Evolutionary conservation across 768 basidiomycete genomes (phyloP), one percentile per base, ranked within the genome.

Genomic region (Hydnomerulius pinastri): DNA sequence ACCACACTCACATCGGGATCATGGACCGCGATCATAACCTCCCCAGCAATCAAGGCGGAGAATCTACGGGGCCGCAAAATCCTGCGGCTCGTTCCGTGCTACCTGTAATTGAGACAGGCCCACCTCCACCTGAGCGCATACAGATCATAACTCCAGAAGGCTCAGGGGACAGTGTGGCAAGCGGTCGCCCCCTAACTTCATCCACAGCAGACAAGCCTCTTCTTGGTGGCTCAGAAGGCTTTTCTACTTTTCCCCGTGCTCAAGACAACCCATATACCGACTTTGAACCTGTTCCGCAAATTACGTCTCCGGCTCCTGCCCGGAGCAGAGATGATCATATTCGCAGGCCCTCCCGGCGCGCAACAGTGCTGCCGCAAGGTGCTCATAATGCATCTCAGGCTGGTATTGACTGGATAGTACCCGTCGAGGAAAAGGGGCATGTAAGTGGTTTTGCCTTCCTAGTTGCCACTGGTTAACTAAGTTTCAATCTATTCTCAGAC

Each of bases 321-420:
- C 59, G 54, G 17, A 53, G 55, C 35, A 53, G 61, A 20, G 59
- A 67, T 0, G 56, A 53, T 4, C 51, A 57, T n/a, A n/a, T n/a
- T 5, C 66, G 55, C 35, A 6, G 40, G 7, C 27, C 53, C 17
- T 46, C 59, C 4, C 58, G 50, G 12, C 64, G 48, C 9, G 43
- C 39, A 2, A 36, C 37, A 2, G 4, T 35, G 32, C 3, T 24
- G 5, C 44, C 58, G 18, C 17, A n/a, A n/a, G n/a, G n/a, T n/a
- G n/a, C n/a, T n/a, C n/a, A n/a, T n/a, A n/a, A n/a, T n/a, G n/a
- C n/a, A n/a, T n/a, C n/a, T n/a, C n/a, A 13, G 4, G 12, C 28
- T 5, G 36, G 43, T 21, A 27, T 68, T 9, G 67, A 68, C 41
- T 58, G 54, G 53, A 64, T 68, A 40, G 58, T 68, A 8, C 67